phyloP scores from a whole-genome alignment of 768 basidiomycete species.

The Termitomyces sp. region DNA sequence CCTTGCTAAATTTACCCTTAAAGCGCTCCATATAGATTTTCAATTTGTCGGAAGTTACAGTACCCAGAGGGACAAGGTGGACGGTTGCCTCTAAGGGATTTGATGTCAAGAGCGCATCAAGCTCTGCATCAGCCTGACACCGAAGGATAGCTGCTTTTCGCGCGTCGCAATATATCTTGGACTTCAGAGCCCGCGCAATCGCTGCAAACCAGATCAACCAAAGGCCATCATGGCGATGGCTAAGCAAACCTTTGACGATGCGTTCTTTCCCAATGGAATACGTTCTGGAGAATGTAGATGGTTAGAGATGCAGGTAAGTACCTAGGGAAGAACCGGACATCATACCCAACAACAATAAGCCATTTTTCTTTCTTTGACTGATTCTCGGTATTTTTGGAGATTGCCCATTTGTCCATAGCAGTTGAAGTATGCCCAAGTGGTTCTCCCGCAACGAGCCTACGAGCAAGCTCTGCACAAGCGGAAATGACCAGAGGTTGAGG shows the following conservation, averaged over 20 bases:
- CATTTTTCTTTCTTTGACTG: conserved; percentile 32
- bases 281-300: conserved; percentile 47
- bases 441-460: conserved; percentile 46
- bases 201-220: conserved; percentile 39
- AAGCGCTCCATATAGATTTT: conserved; percentile 74
- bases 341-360: conserved; percentile 74
- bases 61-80: conserved; percentile 78
- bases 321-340: background rate
- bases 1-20: conserved; percentile 64
- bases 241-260: conserved; percentile 79
- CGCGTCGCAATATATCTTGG: conserved; percentile 86
- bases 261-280: conserved; percentile 98
- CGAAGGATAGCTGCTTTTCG: conserved; percentile 80
- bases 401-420: conserved; percentile 55
- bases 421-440: conserved; percentile 22
- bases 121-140: conserved; percentile 81
- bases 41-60: conserved; percentile 74
- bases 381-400: conserved; percentile 28
- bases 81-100: conserved; percentile 77
- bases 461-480: conserved; percentile 85
- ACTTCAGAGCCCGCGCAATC: conserved; percentile 74
- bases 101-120: conserved; percentile 71
- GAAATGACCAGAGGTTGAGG: conserved; percentile 92
- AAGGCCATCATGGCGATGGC: background rate
- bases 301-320: background rate